A percentile compares a stretch with the other conserved stretches of the same genome.
Evolutionary conservation across 495 filamentous ascomycete species (phyloP).

Genomic region (Amniculicola lignicola): DNA sequence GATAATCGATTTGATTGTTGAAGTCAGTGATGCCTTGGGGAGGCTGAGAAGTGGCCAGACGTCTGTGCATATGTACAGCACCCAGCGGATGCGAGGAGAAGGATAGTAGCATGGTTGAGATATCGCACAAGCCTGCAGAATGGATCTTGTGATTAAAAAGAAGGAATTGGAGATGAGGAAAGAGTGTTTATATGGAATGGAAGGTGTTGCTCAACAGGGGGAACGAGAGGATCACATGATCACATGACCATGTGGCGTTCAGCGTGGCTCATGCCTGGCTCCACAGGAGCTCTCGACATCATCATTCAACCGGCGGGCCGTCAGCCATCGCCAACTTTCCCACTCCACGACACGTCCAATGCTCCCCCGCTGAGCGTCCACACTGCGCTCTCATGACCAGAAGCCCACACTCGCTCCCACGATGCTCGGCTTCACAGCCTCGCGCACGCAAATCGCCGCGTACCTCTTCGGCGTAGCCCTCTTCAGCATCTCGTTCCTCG

Average conservation of each 20-base stretch:
- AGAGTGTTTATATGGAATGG: no score
- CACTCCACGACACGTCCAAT: not conserved
- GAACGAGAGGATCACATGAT: no score
- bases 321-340: not conserved
- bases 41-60: no score
- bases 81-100: no score
- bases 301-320: not conserved
- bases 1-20: no score
- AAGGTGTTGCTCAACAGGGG: no score
- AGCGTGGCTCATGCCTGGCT: not conserved
- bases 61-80: no score
- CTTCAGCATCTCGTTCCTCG: constrained; percentile 94
- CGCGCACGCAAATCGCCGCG: constrained; percentile 68
- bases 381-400: constrained; percentile 3
- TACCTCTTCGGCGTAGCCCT: constrained; percentile 89
- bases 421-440: constrained; percentile 56
- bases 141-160: no score
- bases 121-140: no score
- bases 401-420: not conserved
- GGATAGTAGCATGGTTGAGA: no score
- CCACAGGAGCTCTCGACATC: not conserved
- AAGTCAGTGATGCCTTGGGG: no score
- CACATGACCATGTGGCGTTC: not conserved
- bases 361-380: constrained; percentile 1
- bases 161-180: no score